Evolutionary conservation across 176 grass and related monocot species (phyloP), one percentile per base, ranked within the genome.

Genomic region (Triticum dicoccoides): DNA sequence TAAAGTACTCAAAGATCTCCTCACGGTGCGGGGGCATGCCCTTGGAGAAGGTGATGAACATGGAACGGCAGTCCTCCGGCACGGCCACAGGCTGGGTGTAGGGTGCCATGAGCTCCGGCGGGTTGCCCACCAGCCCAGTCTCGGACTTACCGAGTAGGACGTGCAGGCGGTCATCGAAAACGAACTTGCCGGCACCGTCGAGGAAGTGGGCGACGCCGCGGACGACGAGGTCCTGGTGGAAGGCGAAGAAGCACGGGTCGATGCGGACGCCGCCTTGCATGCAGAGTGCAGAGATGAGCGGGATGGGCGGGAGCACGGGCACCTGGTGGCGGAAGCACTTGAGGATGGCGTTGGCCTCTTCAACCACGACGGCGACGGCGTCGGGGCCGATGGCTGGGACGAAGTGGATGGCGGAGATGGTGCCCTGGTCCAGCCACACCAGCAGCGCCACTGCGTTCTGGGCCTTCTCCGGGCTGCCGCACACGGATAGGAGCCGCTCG

Each of bases 91-190:
- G 34, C 1, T 6, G n/a, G 12, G 11, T 8, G 24, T 58, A 94
- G 1, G 67, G 23, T 12, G 12, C 65, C 8, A 83, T 76, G 38
- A 97, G 74, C 73, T 74, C 86, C 0, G 35, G 72, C 8, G 29
- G 61, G 66, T 45, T 79, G 9, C 34, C 25, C 5, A 70, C 25
- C 14, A 67, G 25, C 1, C 88, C 80, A 0, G 69, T 81, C 61
- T 91, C 78, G 15, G 87, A 73, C 11, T 37, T 73, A 4, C 44
- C n/a, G 2, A 95, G 41, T 14, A 80, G 21, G 2, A 18, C 20
- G 20, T 85, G 59, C 54, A 95, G 34, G 61, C 11, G 21, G 20
- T 97, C 89, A 8, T 93, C 35, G 6, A 97, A 95, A 65, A 97
- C 15, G 11, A 95, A 30, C 2, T 58, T 12, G 20, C 91, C 87